Base-by-base conservation (phyloP, 768 basidiomycete genomes). In the Coprinellus aureogranulatus region DNA sequence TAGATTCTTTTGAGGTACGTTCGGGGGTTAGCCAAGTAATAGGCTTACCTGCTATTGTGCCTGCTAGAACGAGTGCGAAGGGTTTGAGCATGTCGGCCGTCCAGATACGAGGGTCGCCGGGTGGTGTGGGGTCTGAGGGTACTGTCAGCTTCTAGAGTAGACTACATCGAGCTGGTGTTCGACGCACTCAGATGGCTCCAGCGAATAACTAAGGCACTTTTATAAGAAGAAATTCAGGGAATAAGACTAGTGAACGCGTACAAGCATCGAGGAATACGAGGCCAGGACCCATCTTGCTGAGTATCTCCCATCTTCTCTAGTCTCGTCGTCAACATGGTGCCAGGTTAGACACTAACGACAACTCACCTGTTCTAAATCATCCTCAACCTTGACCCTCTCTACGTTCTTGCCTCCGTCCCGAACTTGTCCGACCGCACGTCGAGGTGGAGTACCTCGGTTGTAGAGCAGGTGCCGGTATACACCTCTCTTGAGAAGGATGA, bases 391-490 rank as follows among this genome's bases (percentile, higher is more conserved):
- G 20, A 4, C 34, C 26, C 47, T 53, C 58, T 61, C 59, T 60
- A 59, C 58, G 61, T 59, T 8, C 9, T n/a, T 34, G 22, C 57
- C 53, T 53, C 59, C 56, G 27, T 56, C 70, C 40, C 54, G 14
- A 44, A n/a, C 18, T 44, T 44, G 16, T 2, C 51, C 34, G 75
- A 70, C 61, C 6, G 14, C 34, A 14, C 76, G 78, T 59, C 86
- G 75, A 0, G 90, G 89, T 49, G 82, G 81, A 0, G 85, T 73
- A 4, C 87, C 90, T 47, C 90, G 78, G 65, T 94, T 94, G 64
- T 89, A 94, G 28, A 94, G 72, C 18, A 94, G 70, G 71, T 94
- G 92, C 18, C 88, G 79, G 66, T 88, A 93, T 2, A 93, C 92
- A 12, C 83, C 91, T 37, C 87, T 74, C 69, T 93, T 93, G 23